These are phyloP conservation scores for Eucalyptus erythrocorys DNA, from an alignment of 345 rosid genomes.

Conservation along the genomic window DNA sequence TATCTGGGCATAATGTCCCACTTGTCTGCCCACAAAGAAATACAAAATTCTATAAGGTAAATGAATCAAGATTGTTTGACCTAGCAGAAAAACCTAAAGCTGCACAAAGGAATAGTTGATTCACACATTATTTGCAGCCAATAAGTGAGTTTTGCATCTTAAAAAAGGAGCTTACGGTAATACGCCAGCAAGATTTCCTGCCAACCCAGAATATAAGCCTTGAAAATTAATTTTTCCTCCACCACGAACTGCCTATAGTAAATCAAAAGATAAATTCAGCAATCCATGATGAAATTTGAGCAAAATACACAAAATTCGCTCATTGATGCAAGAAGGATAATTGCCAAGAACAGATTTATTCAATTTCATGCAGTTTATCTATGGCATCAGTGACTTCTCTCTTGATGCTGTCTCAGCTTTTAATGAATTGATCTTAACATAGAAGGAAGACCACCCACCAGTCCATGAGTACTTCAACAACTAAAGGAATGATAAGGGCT, in stretches of 20 bases:
- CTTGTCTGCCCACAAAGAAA: neutral
- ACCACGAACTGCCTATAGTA: constrained; percentile 65
- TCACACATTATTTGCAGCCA: neutral
- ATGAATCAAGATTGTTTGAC: neutral
- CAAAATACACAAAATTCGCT: neutral
- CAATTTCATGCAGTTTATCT: neutral
- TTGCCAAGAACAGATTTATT: neutral
- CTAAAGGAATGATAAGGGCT: neutral
- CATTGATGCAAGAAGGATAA: neutral
- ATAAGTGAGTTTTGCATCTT: neutral
- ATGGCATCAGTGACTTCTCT: neutral
- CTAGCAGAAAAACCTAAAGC: neutral
- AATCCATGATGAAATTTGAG: neutral
- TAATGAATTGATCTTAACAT: neutral
- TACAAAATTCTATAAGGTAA: neutral
- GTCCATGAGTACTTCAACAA: neutral
- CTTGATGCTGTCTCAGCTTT: neutral
- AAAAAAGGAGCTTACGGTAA: constrained; percentile 44
- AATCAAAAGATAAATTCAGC: neutral
- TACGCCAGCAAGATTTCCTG: constrained; percentile 90
- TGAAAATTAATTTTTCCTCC: constrained; percentile 69
- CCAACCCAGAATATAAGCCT: constrained; percentile 96
- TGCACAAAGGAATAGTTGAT: neutral
- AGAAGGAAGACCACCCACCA: neutral
- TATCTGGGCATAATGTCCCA: neutral